Conservation (phyloP, 1,284 basidiomycete genomes). For the Heterobasidion annosum region DNA sequence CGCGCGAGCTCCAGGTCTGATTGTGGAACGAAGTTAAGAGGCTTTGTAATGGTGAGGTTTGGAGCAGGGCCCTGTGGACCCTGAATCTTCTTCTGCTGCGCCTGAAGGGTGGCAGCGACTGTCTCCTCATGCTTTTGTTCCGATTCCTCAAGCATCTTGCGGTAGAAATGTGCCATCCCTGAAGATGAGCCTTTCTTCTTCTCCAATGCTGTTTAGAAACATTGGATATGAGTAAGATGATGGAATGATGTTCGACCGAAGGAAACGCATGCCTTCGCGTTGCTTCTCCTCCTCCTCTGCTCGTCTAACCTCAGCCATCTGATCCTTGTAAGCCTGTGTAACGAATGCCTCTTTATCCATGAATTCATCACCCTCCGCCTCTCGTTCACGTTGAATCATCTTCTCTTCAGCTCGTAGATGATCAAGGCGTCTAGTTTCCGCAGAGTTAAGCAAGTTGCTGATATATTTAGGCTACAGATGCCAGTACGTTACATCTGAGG, state of each 20-base stretch:
- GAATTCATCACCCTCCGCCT: constrained; percentile 91
- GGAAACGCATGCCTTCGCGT: constrained; percentile 61
- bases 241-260: background rate
- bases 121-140: constrained; percentile 80
- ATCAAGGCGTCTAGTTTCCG: constrained; percentile 83
- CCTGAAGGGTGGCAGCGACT: constrained; percentile 54
- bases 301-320: constrained; percentile 85
- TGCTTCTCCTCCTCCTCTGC: constrained; percentile 88
- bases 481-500: constrained; percentile 14
- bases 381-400: constrained; percentile 91
- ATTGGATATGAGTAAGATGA: background rate
- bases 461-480: constrained; percentile 86
- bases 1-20: constrained; percentile 69
- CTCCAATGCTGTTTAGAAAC: constrained; percentile 36
- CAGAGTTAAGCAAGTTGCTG: constrained; percentile 70
- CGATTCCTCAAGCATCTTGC: constrained; percentile 72
- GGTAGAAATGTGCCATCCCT: constrained; percentile 86
- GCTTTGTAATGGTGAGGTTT: constrained; percentile 67
- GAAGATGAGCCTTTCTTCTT: constrained; percentile 53
- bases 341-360: constrained; percentile 94
- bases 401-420: constrained; percentile 96
- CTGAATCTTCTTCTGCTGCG: constrained; percentile 36
- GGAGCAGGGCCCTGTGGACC: constrained; percentile 52
- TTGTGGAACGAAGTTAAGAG: constrained; percentile 45
- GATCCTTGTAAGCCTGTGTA: constrained; percentile 95